Conservation (phyloP, 257 asterid genomes). For the Ilex aquifolium region DNA sequence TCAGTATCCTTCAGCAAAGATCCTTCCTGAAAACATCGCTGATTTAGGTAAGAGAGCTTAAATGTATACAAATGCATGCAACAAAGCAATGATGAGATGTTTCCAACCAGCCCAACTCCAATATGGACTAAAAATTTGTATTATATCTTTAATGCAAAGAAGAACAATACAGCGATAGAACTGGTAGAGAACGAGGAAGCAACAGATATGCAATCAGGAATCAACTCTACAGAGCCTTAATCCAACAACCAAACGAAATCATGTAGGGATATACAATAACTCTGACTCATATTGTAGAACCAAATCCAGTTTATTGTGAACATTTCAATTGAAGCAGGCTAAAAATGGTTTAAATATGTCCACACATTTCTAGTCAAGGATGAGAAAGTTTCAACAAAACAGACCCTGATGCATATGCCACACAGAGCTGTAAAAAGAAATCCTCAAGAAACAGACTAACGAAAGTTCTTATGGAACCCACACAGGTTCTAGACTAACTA, state of each 20-base stretch:
- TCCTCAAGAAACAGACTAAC: neutral
- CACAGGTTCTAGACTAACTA: neutral
- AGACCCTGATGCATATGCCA: too few species aligned
- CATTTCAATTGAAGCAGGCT: too few species aligned
- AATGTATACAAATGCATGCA: constrained; percentile 2
- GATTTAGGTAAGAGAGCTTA: neutral
- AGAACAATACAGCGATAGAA: neutral
- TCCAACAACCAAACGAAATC: neutral
- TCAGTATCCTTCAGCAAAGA: constrained; percentile 31
- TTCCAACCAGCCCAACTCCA: neutral
- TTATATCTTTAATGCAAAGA: too few species aligned
- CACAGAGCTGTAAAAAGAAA: too few species aligned
- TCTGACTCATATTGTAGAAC: too few species aligned
- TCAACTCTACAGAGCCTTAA: neutral
- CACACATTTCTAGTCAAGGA: too few species aligned
- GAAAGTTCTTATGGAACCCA: neutral
- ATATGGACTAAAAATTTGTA: too few species aligned
- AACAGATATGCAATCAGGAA: neutral
- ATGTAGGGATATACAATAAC: too few species aligned
- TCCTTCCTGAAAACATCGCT: constrained; percentile 42
- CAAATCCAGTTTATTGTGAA: too few species aligned
- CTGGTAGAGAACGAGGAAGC: neutral
- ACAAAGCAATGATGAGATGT: neutral
- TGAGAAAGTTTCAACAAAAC: too few species aligned
- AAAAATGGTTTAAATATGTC: too few species aligned